Base-by-base conservation (phyloP, 306 rosid genomes). In the Delonix regia region DNA sequence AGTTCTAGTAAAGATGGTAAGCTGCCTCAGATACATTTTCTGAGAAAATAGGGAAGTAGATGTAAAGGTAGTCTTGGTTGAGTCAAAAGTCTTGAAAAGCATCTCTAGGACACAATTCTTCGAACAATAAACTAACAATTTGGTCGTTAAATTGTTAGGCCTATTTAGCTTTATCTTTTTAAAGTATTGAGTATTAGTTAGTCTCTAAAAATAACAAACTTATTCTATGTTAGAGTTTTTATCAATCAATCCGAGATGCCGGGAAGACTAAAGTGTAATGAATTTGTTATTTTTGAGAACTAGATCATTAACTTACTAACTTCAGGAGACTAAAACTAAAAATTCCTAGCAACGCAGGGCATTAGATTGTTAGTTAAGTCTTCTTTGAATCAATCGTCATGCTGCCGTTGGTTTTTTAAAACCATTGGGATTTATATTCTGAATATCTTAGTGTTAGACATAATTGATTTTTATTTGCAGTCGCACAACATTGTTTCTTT, bases 1-100 rank as follows among this genome's bases (percentile, higher is more conserved):
- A 80, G 83, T 81, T 84, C 89, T 67, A 79, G 83, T 79, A 84
- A 87, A 84, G 83, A 87, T 65, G 84, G 95, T 90, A 74, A 77
- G 85, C 70, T 64, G 30, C 70, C 70, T 64, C 70, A 4, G 52
- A 24, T 5, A 7, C n/a, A 41, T 19, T 5, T 65, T 64, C 49
- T 64, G 47, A 34, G 22, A 38, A 65, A 19, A 39, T 65, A 65
- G 49, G 24, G 18, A 19, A 19, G 30, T 39, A 64, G 47, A n/a
- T 64, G 48, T 36, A 27, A 64, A 15, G 69, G 19, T 63, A 36
- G 27, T 36, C 27, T 38, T 66, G 27, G 71, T 16, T 66, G 57
- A n/a, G 57, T 51, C 57, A 39, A 19, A 22, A 11, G 25, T 39
- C 52, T 5, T 16, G 13, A 24, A 66, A 39, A 12, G 27, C 51